phyloP scores from a whole-genome alignment of 2,329 filamentous ascomycete species.

The Colletotrichum coccodes region DNA sequence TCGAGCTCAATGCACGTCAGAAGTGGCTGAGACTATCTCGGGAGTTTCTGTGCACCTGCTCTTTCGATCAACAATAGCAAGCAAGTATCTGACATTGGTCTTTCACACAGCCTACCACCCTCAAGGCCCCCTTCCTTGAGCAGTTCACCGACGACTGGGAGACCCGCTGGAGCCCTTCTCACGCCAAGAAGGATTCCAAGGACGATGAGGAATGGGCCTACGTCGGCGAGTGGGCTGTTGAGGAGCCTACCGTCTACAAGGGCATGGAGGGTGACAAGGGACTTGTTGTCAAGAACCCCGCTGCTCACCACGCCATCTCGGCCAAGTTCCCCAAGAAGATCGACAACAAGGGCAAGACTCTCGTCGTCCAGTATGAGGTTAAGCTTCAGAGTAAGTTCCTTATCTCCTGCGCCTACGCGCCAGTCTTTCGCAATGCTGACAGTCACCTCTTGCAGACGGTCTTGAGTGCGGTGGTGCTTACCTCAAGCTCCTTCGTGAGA shows the following conservation, averaged over 20 bases:
- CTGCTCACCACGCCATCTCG: constrained; percentile 98
- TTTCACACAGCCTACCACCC: constrained; percentile 75
- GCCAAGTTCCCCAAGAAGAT: constrained; percentile 98
- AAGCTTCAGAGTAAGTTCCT: constrained; percentile 90
- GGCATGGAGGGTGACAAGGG: constrained; percentile 96
- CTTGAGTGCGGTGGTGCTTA: constrained; percentile 99
- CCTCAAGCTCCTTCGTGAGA: constrained; percentile 98
- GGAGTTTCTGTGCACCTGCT: constrained; percentile 10
- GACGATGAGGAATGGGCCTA: constrained; percentile 97
- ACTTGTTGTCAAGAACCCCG: constrained; percentile 96
- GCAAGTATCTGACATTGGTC: background rate
- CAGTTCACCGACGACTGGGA: constrained; percentile 99
- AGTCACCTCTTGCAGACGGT: constrained; percentile 68
- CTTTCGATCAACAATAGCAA: background rate
- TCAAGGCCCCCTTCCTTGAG: constrained; percentile 96
- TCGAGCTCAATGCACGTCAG: constrained; percentile 13
- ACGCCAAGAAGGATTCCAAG: constrained; percentile 93
- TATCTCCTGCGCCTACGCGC: background rate
- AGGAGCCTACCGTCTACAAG: constrained; percentile 91
- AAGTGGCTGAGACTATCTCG: constrained; percentile 24
- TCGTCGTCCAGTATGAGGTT: constrained; percentile 99
- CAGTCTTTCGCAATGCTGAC: constrained; percentile 1
- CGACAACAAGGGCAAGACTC: constrained; percentile 95
- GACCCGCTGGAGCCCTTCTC: constrained; percentile 89
- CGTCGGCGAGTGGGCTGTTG: constrained; percentile 94